These are phyloP conservation scores for Pterula multifida DNA, from an alignment of 1,284 basidiomycete genomes.

Conservation along the genomic window DNA sequence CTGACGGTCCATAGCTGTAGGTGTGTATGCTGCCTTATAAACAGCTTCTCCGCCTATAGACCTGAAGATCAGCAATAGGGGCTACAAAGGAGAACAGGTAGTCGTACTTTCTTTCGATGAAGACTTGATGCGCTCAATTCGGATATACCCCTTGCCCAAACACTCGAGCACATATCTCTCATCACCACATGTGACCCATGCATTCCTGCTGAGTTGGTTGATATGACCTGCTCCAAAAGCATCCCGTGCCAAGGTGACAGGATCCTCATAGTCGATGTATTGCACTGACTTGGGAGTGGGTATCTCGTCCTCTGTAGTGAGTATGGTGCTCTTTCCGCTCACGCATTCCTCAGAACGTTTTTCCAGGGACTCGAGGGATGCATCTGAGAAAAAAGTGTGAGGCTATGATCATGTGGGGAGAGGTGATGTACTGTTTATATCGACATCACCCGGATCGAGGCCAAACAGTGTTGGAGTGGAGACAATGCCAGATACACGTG, in stretches of 20 bases:
- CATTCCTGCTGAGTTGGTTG: constrained; percentile 32
- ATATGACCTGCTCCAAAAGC: constrained; percentile 45
- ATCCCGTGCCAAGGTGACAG: constrained; percentile 27
- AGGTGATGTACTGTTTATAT: constrained; percentile 39
- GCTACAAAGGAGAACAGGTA: neutral
- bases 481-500: constrained; percentile 60
- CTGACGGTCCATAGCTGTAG: constrained; percentile 33
- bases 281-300: constrained; percentile 57
- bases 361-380: constrained; percentile 36
- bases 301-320: constrained; percentile 20
- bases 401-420: no score
- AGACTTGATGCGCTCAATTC: constrained; percentile 40
- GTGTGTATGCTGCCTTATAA: constrained; percentile 41
- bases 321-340: neutral
- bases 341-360: constrained; percentile 20
- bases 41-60: constrained; percentile 16
- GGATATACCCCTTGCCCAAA: constrained; percentile 63
- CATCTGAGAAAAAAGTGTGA: constrained; percentile 26
- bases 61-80: constrained; percentile 2
- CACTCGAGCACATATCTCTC: constrained; percentile 72
- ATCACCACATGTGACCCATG: constrained; percentile 79
- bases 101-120: constrained; percentile 31
- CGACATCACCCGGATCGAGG: constrained; percentile 57
- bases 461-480: constrained; percentile 84
- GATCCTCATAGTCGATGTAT: constrained; percentile 75